Percentiles rank a stretch among this genome's conserved stretches.
Evolutionary conservation across 2,329 filamentous ascomycete species (phyloP).

Genomic region (Calonectria leucothoes): DNA sequence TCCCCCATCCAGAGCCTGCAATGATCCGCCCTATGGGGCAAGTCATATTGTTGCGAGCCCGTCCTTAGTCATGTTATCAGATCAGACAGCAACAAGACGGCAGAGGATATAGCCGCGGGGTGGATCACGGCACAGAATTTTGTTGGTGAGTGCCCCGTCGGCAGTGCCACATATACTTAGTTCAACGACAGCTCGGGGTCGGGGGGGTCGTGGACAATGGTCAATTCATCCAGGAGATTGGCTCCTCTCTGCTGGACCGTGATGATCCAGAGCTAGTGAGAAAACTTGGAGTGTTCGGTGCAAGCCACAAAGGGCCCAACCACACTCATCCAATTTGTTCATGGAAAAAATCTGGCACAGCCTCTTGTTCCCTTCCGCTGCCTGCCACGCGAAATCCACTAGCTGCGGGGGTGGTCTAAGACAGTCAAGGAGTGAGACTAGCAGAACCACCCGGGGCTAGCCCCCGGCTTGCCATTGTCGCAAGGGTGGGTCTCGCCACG

Average conservation of each 20-base stretch:
- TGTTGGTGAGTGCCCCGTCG: background rate
- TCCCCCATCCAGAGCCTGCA: background rate
- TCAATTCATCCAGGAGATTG: conserved; percentile 14
- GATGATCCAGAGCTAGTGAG: conserved; percentile 9
- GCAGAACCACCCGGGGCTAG: conserved; percentile 11
- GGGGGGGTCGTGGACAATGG: background rate
- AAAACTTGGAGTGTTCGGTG: conserved; percentile 16
- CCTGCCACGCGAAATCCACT: conserved; percentile 6
- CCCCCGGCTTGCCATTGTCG: conserved; percentile 23
- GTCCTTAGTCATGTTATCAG: background rate
- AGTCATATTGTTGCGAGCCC: background rate
- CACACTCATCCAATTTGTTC: background rate
- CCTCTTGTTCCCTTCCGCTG: conserved; percentile 3
- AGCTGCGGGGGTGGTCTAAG: conserved; percentile 28
- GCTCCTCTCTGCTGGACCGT: conserved; percentile 3
- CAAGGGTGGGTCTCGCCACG: conserved; percentile 41
- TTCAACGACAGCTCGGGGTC: background rate
- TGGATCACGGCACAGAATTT: conserved; percentile 1
- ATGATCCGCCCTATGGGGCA: conserved; percentile 19
- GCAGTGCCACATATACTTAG: background rate
- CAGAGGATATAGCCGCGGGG: background rate
- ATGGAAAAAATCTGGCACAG: background rate
- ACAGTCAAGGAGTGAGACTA: conserved; percentile 33
- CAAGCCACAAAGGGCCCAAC: conserved; percentile 18
- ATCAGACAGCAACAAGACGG: background rate